Evolutionary conservation across 2,329 filamentous ascomycete genomes (phyloP), one percentile per base, ranked within the genome.

Genomic region (Phyllachora maydis): DNA sequence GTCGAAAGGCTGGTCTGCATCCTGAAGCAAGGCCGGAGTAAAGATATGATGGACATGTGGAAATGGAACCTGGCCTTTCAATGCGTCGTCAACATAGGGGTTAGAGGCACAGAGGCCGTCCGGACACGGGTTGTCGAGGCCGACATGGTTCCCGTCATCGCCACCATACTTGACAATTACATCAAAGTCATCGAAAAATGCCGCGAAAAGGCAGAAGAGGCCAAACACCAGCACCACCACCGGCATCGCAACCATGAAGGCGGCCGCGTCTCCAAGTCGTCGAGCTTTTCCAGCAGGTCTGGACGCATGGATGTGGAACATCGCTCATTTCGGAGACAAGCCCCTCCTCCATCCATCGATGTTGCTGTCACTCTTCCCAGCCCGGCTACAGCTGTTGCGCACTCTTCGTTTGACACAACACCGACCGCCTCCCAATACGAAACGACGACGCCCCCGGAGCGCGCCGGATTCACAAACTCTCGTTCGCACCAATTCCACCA

Each of bases 41-140:
- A 83, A 50, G 85, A 98, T 46, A 75, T 93, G 71, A 93, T 95
- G 85, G 85, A 93, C 47, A 92, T 92, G 78, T 98, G 88, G 88
- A 95, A 95, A 52, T 98, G 88, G 88, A 98, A 93, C 43, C 63
- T 98, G 32, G 88, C 88, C 25, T 98, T 98, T 48, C 88, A 95
- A 50, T 98, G 88, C 47, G 83, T 95, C 33, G 88, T 98, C 45
- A 98, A 98, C 49, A 95, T 98, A 42, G 88, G 88, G 27, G 85
- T 98, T 29, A 69, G 88, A 36, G 88, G 88, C 29, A 93, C 88
- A 8, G 88, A 98, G 53, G 72, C 68, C 35, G 88, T 98, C 29
- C 69, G 88, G 36, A 95, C 88, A 28, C 66, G 88, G 34, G 85
- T 98, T 3, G 88, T 98, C 24, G 88, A 98, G 52, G 88, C 88